Evolutionary conservation across 2,329 filamentous ascomycete species (phyloP).

Genomic region (Fusarium sp.): DNA sequence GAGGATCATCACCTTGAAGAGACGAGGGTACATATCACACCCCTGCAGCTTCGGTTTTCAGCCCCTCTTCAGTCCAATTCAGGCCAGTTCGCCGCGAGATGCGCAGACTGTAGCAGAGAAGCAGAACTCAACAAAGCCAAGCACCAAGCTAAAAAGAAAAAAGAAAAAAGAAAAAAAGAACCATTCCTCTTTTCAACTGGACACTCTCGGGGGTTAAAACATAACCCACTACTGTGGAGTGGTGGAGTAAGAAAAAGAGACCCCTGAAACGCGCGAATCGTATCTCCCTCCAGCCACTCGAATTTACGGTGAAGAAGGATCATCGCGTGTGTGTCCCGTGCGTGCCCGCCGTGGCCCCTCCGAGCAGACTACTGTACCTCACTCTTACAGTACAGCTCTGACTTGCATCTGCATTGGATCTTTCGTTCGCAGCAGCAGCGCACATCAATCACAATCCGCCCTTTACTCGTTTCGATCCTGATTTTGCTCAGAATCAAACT

Average conservation of each 20-base stretch:
- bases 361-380: constrained; percentile 8
- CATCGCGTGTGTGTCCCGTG: constrained; percentile 6
- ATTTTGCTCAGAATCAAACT: constrained; percentile 3
- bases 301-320: constrained; percentile 22
- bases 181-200: constrained; percentile 3
- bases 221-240: background rate
- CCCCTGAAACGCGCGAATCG: constrained; percentile 17
- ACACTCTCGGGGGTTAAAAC: background rate
- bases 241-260: background rate
- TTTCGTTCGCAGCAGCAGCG: constrained; percentile 23
- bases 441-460: constrained; percentile 6
- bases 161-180: background rate
- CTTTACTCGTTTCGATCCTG: constrained; percentile 7
- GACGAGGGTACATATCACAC: background rate
- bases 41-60: constrained; percentile 7
- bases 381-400: constrained; percentile 26
- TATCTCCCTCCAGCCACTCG: constrained; percentile 16
- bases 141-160: background rate
- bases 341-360: constrained; percentile 3
- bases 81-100: constrained; percentile 21
- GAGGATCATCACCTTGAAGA: constrained; percentile 8
- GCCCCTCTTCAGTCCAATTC: background rate
- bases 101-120: constrained; percentile 1
- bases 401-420: constrained; percentile 39
- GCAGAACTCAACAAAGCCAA: constrained; percentile 1